These are phyloP conservation scores for Arthrobotrys musiformis DNA, from an alignment of 2,329 filamentous ascomycete species.

Conservation along the genomic window DNA sequence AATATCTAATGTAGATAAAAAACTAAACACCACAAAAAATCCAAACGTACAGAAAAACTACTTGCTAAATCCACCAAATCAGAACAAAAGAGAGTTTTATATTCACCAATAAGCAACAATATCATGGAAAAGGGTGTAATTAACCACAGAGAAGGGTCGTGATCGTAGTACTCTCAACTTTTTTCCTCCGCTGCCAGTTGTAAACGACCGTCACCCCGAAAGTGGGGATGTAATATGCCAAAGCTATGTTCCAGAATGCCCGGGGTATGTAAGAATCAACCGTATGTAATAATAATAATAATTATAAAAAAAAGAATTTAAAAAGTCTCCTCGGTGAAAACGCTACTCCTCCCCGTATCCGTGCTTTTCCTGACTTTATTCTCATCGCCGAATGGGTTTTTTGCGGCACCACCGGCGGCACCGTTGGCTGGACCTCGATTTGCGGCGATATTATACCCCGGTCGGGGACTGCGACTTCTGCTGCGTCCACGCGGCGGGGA, in stretches of 20 bases:
- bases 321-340: conserved; percentile 49
- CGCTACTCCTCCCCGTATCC: conserved; percentile 50
- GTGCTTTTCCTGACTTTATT: conserved; percentile 42
- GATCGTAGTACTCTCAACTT: too few relatives aligned
- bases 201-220: not conserved
- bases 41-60: not conserved
- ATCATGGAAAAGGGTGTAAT: not conserved
- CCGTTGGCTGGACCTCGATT: conserved; percentile 46
- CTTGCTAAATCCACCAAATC: conserved; percentile 44
- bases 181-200: too few relatives aligned
- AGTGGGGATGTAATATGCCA: too few relatives aligned
- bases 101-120: not conserved
- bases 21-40: not conserved
- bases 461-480: conserved; percentile 34
- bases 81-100: not conserved
- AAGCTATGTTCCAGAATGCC: not conserved
- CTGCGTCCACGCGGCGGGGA: conserved; percentile 42
- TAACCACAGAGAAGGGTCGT: conserved; percentile 4
- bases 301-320: not conserved
- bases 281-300: not conserved
- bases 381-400: conserved; percentile 48
- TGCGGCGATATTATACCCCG: conserved; percentile 34
- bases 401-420: not conserved
- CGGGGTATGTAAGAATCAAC: not conserved
- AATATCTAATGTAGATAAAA: not conserved